Evolutionary conservation across 129 eudicot species (phyloP), one percentile per base, ranked within the genome.

Genomic region (Rutidosis leptorrhynchoides): DNA sequence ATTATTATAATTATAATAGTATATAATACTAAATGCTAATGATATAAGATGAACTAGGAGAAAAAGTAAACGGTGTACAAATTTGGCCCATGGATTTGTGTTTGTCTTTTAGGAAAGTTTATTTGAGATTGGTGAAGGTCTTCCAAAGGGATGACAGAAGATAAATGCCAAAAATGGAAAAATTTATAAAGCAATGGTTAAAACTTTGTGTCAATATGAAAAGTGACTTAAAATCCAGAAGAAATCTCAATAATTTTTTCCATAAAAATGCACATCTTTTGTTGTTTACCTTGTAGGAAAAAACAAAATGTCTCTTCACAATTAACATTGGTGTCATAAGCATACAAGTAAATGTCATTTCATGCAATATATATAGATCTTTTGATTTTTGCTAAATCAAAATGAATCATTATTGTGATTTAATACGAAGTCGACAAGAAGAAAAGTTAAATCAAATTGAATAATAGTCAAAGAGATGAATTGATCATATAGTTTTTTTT

Each of bases 221-320:
- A 60, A 68, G 26, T 49, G 35, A 70, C 46, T 48, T 33, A 68
- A 68, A 68, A 68, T 56, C 65, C 61, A 61, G 33, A 67, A 58
- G 26, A 40, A 58, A 68, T 59, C 14, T 67, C 45, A 75, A 75
- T 67, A 32, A 58, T 59, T 59, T n/a, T 58, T 67, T 60, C 10
- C 69, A 69, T 68, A 64, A 75, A 54, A 74, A 62, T 74, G 62
- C 79, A 75, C 79, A 59, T 32, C 48, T 35, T 68, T 75, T 75
- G 75, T 51, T 61, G 48, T 25, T 68, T 75, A 49, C 75, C 58
- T 60, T 17, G 40, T 25, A 57, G 21, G 58, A 53, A 51, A 70
- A 51, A 75, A 68, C 80, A 75, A 68, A 74, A 52, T 22, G 75
- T 75, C 75, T 20, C 11, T 40, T 75, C 80, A 51, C 65, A 68